phyloP scores from a whole-genome alignment of 2,329 filamentous ascomycete species.

The Apiospora hydei region DNA sequence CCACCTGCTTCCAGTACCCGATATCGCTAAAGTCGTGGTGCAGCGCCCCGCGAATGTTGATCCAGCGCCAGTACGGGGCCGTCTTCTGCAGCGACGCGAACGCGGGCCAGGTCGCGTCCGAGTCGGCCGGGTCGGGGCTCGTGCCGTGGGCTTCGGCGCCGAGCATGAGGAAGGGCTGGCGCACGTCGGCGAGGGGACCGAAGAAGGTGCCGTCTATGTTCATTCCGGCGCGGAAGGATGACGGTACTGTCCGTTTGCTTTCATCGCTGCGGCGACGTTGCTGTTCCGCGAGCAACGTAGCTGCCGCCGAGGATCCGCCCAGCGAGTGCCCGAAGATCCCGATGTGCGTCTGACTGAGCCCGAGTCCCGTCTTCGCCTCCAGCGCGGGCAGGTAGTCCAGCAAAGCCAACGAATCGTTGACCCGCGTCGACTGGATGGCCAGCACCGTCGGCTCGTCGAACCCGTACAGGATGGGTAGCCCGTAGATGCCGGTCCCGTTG shows the following conservation, averaged over 20 bases:
- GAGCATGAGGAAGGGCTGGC: slow-evolving; percentile 34
- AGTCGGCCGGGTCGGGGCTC: not conserved
- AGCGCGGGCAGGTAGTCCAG: slow-evolving; percentile 32
- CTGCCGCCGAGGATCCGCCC: slow-evolving; percentile 34
- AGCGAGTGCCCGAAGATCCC: slow-evolving; percentile 36
- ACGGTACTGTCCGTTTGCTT: too few species aligned
- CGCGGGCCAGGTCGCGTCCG: slow-evolving; percentile 31
- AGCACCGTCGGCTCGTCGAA: slow-evolving; percentile 17
- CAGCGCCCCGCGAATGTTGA: slow-evolving; percentile 32
- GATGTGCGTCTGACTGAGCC: slow-evolving; percentile 31
- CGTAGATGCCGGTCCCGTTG: slow-evolving; percentile 37
- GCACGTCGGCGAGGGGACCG: slow-evolving; percentile 31
- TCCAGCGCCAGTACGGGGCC: slow-evolving; percentile 29
- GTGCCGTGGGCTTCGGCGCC: slow-evolving; percentile 31
- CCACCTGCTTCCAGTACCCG: slow-evolving; percentile 33
- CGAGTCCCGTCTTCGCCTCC: slow-evolving; percentile 24
- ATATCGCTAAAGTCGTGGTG: slow-evolving; percentile 37
- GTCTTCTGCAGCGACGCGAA: slow-evolving; percentile 34
- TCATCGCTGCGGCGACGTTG: not conserved
- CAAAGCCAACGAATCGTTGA: slow-evolving; percentile 34
- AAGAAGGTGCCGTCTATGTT: slow-evolving; percentile 37
- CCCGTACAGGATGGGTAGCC: slow-evolving; percentile 29
- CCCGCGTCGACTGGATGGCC: slow-evolving; percentile 31
- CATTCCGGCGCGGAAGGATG: slow-evolving; percentile 31
- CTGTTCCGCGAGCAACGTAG: slow-evolving; percentile 28